phyloP scores from a whole-genome alignment of 148 eudicot genomes.

The Pouteria glomerata region DNA sequence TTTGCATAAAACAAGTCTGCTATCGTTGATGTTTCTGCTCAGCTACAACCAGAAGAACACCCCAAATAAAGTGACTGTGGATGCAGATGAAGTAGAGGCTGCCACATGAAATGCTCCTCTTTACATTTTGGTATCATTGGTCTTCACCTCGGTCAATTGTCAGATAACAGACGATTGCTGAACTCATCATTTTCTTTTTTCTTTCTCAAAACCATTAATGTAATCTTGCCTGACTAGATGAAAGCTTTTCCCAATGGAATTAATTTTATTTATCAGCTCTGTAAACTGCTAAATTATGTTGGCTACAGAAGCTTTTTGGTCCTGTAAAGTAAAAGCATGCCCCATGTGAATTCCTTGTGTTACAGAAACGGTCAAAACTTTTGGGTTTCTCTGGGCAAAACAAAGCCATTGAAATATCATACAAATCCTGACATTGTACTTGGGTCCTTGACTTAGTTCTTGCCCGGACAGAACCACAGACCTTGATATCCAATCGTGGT shows the following conservation, averaged over 20 bases:
- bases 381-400: neutral
- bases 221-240: too few species aligned
- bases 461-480: neutral
- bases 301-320: neutral
- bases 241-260: neutral
- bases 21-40: too few species aligned
- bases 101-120: neutral
- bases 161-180: conserved; percentile 8
- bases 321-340: neutral
- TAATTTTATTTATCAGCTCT: too few species aligned
- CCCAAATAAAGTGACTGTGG: too few species aligned
- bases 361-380: too few species aligned
- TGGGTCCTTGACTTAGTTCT: neutral
- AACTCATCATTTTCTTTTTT: neutral
- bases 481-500: neutral
- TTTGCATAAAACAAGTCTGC: too few species aligned
- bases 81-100: too few species aligned
- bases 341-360: too few species aligned
- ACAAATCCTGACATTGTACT: neutral
- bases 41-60: too few species aligned
- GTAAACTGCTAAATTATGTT: too few species aligned
- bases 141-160: neutral
- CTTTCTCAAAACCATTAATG: neutral
- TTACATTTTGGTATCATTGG: neutral
- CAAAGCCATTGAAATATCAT: neutral